phyloP scores from a whole-genome alignment of 768 basidiomycete species.

The Mycena leptocephala region DNA sequence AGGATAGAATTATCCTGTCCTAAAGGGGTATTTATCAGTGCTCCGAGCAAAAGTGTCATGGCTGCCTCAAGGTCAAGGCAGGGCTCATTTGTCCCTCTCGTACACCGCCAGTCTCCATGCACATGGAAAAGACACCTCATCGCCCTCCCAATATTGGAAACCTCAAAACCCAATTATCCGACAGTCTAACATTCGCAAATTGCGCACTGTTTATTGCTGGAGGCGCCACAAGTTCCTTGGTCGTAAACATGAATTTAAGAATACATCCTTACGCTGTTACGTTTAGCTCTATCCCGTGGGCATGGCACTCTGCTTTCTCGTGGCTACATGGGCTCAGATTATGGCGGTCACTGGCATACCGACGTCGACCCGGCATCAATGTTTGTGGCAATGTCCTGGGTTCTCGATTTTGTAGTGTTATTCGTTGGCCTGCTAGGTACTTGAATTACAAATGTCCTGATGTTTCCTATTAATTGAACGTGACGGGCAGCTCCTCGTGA shows the following conservation, averaged over 20 bases:
- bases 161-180: background rate
- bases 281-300: background rate
- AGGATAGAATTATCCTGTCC: too few relatives aligned
- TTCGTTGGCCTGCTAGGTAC: background rate
- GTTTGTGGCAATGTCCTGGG: background rate
- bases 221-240: background rate
- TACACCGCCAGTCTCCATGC: background rate
- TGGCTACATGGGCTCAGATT: too few relatives aligned
- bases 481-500: background rate
- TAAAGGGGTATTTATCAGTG: background rate
- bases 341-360: background rate
- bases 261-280: background rate
- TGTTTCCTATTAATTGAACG: background rate
- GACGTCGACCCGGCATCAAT: background rate
- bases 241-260: background rate
- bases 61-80: background rate
- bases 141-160: background rate
- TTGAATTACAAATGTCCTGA: background rate
- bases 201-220: background rate
- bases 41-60: background rate
- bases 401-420: background rate
- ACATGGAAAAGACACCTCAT: background rate
- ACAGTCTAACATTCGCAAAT: background rate
- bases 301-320: too few relatives aligned
- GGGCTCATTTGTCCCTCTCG: background rate